These are phyloP conservation scores for Anisodus acutangulus DNA, from an alignment of 257 asterid species.

Conservation along the genomic window DNA sequence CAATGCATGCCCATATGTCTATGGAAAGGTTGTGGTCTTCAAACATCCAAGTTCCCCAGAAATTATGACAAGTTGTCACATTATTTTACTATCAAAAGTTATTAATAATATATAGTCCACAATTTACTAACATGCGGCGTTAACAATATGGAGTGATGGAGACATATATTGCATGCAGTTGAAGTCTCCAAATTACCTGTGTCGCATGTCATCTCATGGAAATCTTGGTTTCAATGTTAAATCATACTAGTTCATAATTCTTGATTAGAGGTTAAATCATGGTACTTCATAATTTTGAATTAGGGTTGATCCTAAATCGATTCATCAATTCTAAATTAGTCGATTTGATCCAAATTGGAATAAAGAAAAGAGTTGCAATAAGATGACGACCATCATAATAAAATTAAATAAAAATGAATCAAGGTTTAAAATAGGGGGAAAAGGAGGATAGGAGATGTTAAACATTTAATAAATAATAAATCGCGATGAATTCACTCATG, in stretches of 20 bases:
- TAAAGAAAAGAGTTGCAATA: neutral
- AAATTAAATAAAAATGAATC: too few species aligned
- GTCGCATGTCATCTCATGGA: neutral
- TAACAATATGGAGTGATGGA: neutral
- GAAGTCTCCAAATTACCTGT: constrained; percentile 19
- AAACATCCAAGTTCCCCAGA: neutral
- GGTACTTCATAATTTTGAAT: too few species aligned
- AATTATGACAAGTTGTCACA: neutral
- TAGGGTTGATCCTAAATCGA: neutral
- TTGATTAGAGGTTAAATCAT: too few species aligned
- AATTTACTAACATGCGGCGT: neutral
- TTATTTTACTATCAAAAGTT: neutral
- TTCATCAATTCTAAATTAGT: neutral
- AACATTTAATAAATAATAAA: too few species aligned
- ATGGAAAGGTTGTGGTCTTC: neutral
- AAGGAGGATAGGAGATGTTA: neutral
- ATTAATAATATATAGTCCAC: neutral
- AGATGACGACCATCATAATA: neutral
- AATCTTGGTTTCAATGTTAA: neutral
- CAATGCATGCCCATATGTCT: neutral
- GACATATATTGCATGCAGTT: neutral
- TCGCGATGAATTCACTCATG: neutral
- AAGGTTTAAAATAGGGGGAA: too few species aligned
- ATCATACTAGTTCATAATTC: neutral
- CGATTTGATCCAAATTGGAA: neutral